Evolutionary conservation across 768 basidiomycete species (phyloP), one percentile per base, ranked within the genome.

Genomic region (Collybia sp.): DNA sequence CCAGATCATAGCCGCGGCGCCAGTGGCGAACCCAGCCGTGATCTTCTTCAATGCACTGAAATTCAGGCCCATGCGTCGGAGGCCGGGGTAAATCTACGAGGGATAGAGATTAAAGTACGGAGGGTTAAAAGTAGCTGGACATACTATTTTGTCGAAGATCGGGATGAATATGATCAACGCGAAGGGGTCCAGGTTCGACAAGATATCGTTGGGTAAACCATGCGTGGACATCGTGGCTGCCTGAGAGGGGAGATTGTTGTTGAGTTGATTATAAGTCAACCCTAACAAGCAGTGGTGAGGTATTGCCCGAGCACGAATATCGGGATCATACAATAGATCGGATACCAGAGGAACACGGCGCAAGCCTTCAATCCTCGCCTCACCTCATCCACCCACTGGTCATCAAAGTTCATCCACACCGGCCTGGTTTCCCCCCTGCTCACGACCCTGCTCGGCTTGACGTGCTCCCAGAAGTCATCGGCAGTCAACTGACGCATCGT

Each of bases 311-410:
- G 19, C 19, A 46, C 12, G 32, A 1, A 41, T 25, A n/a, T 20
- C 12, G 33, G 8, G 62, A 53, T 8, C 57, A 33, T 47, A 85
- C 86, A 86, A 60, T 82, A 88, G 30, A 88, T 66, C 1, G 85
- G 87, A 67, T 59, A 86, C 82, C 84, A 66, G 18, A 48, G 50
- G 72, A 86, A 68, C 61, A 76, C 74, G 57, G 64, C 62, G 61
- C 86, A 88, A 18, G 88, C 88, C 56, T 84, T 85, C 59, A 88
- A 59, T 2, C 85, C 86, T 44, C 87, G 76, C 43, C 69, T 68
- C 35, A 89, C 76, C 54, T 90, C 87, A 42, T 88, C 85, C 11
- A 90, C 85, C 84, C 85, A 89, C 42, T 70, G 58, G 54, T 90
- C 88, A 54, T 89, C 85, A 48, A 80, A 89, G 5, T 64, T 80